These are phyloP conservation scores for Penicillium hesseltinei DNA, from an alignment of 2,329 filamentous ascomycete species.

Conservation along the genomic window DNA sequence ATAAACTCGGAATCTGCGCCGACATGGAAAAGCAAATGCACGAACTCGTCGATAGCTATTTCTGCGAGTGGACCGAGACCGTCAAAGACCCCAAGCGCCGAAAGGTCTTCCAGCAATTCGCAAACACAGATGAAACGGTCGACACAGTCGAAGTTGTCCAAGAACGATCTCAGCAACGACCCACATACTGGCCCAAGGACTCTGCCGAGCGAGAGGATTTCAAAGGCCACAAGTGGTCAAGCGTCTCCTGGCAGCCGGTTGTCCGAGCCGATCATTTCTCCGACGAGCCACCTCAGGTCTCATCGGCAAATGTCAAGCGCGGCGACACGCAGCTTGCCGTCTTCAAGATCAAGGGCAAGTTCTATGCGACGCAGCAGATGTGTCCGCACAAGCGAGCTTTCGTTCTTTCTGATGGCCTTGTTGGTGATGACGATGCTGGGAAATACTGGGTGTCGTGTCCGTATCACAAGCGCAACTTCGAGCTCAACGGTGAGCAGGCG, in stretches of 20 bases:
- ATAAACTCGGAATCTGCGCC: constrained; percentile 80
- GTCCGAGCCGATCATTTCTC: constrained; percentile 69
- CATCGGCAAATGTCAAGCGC: constrained; percentile 75
- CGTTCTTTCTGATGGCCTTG: constrained; percentile 79
- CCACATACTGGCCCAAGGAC: constrained; percentile 74
- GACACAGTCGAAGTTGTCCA: constrained; percentile 67
- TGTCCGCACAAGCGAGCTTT: constrained; percentile 90
- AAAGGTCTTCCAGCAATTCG: constrained; percentile 76
- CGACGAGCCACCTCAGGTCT: constrained; percentile 63
- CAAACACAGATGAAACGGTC: constrained; percentile 71
- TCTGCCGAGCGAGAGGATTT: constrained; percentile 66
- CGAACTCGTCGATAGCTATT: constrained; percentile 76
- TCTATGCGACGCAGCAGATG: constrained; percentile 90
- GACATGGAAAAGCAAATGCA: constrained; percentile 86
- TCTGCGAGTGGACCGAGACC: constrained; percentile 89
- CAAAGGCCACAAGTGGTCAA: constrained; percentile 63
- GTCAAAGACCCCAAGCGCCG: constrained; percentile 66
- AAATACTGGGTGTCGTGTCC: constrained; percentile 86
- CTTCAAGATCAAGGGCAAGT: constrained; percentile 77
- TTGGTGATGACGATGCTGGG: constrained; percentile 61
- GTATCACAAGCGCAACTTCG: constrained; percentile 86
- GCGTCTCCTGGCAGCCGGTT: constrained; percentile 74
- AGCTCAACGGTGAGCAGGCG: constrained; percentile 63
- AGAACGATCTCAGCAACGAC: constrained; percentile 71
- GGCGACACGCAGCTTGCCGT: constrained; percentile 86